These are phyloP conservation scores for Starmerella apicola DNA, from an alignment of 805 yeast genomes.

Conservation along the genomic window DNA sequence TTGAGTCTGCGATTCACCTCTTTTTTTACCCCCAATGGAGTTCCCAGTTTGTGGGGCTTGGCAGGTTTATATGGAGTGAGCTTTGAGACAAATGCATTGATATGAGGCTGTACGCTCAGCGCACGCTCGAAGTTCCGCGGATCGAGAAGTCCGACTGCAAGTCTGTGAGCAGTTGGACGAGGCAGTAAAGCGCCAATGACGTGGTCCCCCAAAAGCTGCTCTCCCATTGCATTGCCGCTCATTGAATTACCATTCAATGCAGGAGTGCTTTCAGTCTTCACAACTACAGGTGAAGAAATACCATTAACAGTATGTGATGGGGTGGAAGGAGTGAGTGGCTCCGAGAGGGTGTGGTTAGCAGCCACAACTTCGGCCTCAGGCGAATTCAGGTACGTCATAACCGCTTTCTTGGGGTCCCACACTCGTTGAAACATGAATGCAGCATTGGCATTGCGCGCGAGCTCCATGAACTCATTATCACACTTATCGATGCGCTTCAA, in stretches of 20 bases:
- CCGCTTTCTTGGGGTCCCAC: conserved; percentile 44
- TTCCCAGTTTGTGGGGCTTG: neutral
- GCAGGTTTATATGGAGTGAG: conserved; percentile 3
- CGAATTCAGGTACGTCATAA: conserved; percentile 34
- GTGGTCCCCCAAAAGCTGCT: conserved; percentile 2
- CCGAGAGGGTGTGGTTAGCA: neutral
- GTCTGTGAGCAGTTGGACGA: conserved; percentile 12
- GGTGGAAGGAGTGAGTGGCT: neutral
- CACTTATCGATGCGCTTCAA: conserved; percentile 51
- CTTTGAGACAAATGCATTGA: conserved; percentile 7
- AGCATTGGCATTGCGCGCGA: conserved; percentile 51
- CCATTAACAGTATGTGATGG: too few relatives aligned
- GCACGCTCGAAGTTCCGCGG: conserved; percentile 5
- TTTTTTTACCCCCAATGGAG: conserved; percentile 1
- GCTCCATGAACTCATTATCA: conserved; percentile 47
- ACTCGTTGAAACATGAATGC: conserved; percentile 84
- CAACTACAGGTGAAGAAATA: too few relatives aligned
- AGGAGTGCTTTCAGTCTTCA: neutral
- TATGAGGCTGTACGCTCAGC: conserved; percentile 9
- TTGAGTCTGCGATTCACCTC: conserved; percentile 5
- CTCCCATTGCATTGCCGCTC: too few relatives aligned
- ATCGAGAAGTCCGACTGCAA: conserved; percentile 13
- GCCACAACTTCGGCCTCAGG: neutral
- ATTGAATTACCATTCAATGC: neutral
- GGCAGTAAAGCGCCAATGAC: conserved; percentile 8